Evolutionary conservation across 441 rosid genomes (phyloP).

Genomic region (Metrosideros polymorpha): DNA sequence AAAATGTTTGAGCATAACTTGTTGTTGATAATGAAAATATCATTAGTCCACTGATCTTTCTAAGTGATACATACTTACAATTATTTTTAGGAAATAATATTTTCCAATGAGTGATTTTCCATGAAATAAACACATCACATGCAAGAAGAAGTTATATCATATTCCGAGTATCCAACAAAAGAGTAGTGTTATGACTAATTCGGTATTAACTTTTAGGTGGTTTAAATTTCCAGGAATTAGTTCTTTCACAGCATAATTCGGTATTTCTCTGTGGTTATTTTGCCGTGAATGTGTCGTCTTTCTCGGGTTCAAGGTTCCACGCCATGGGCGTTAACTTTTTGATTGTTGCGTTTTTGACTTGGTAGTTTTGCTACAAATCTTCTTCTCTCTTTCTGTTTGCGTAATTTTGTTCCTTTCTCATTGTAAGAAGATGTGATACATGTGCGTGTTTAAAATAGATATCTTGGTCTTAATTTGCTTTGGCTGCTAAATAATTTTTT

Average conservation of each 20-base stretch:
- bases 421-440: background rate
- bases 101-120: background rate
- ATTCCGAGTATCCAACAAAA: background rate
- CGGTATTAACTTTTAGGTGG: background rate
- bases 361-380: background rate
- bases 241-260: background rate
- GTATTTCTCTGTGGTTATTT: background rate
- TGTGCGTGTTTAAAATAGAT: background rate
- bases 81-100: background rate
- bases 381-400: background rate
- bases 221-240: too few relatives aligned
- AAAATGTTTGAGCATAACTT: background rate
- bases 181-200: background rate
- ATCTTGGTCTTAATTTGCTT: background rate
- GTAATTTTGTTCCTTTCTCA: background rate
- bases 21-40: background rate
- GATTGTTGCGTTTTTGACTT: background rate
- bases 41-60: background rate
- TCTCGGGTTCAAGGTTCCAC: background rate
- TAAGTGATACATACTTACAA: background rate
- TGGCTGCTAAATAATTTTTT: background rate
- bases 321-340: background rate
- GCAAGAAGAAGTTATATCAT: background rate
- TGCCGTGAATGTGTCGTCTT: background rate
- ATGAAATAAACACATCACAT: background rate